phyloP scores from a whole-genome alignment of 192 early-diverging fungal genomes.

The Bifiguratus adelaidae region DNA sequence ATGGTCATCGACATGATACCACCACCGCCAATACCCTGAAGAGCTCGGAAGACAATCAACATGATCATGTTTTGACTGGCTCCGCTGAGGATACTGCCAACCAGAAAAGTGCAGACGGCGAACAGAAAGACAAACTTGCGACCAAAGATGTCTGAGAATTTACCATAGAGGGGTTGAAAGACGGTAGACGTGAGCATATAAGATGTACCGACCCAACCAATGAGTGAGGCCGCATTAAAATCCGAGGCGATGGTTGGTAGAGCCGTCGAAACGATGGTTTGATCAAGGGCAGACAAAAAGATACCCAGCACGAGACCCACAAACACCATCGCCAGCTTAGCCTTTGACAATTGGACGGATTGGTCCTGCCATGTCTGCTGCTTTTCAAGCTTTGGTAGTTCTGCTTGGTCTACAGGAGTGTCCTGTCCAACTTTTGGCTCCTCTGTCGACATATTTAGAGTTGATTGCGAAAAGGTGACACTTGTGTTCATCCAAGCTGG shows the following conservation, averaged over 20 bases:
- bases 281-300: constrained; percentile 50
- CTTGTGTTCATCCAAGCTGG: too few relatives aligned
- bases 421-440: too few relatives aligned
- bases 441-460: too few relatives aligned
- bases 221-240: constrained; percentile 43
- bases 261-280: constrained; percentile 51
- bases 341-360: not conserved
- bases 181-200: constrained; percentile 59
- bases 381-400: too few relatives aligned
- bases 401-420: too few relatives aligned
- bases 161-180: constrained; percentile 63
- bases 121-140: constrained; percentile 57
- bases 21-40: constrained; percentile 42
- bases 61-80: constrained; percentile 47
- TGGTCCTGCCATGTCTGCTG: not conserved
- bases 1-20: constrained; percentile 37
- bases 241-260: constrained; percentile 47
- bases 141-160: constrained; percentile 73
- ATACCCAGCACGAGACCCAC: constrained; percentile 29
- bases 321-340: not conserved
- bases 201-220: constrained; percentile 71
- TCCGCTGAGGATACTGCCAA: constrained; percentile 75
- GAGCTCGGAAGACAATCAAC: constrained; percentile 35
- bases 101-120: constrained; percentile 64
- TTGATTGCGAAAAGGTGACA: too few relatives aligned